Base-by-base conservation (phyloP, 1,284 basidiomycete species). In the Schizophyllum amplum region DNA sequence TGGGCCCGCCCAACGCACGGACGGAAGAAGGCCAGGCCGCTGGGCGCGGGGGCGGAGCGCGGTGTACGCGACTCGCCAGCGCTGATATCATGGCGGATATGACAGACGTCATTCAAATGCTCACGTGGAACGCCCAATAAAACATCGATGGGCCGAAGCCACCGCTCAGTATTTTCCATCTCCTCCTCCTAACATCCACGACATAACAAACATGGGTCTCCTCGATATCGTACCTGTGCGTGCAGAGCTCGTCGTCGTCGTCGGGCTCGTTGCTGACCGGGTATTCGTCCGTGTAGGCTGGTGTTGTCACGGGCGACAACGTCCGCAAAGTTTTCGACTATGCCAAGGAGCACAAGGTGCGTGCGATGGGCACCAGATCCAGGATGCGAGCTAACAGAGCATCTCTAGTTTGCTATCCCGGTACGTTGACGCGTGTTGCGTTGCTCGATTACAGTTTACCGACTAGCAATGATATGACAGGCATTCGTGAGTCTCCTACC, bases 311-410 rank as follows among this genome's bases (percentile, higher is more conserved):
- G 63, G 92, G 92, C 73, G 86, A 92, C 67, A 82, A 94, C 71
- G 86, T 90, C 66, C 83, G 89, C 73, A 92, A 90, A 73, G 77
- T 96, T 65, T 92, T 94, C 71, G 85, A 92, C 68, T 92, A 94
- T 73, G 92, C 92, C 33, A 86, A 86, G 68, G 81, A 86, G 68
- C 70, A 94, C 71, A 80, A 93, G 77, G 92, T 90, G 63, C 64
- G 83, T 72, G 42, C 20, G 4, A n/a, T 24, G 22, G 47, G 22
- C 27, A 50, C 24, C 25, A 53, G 57, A 57, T 22, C 57, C 5
- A 21, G 42, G 58, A 21, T 48, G 33, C 23, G 20, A 49, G 53
- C 15, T 46, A 23, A 53, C 46, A 52, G 33, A 61, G 25, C 15
- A 3, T 24, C n/a, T 53, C 26, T 65, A 92, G 90, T 92, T 90